A percentile compares a stretch with the other conserved stretches of the same genome.
Conservation (phyloP, 2,329 filamentous ascomycete genomes). For the Lecanicillium sp. region DNA sequence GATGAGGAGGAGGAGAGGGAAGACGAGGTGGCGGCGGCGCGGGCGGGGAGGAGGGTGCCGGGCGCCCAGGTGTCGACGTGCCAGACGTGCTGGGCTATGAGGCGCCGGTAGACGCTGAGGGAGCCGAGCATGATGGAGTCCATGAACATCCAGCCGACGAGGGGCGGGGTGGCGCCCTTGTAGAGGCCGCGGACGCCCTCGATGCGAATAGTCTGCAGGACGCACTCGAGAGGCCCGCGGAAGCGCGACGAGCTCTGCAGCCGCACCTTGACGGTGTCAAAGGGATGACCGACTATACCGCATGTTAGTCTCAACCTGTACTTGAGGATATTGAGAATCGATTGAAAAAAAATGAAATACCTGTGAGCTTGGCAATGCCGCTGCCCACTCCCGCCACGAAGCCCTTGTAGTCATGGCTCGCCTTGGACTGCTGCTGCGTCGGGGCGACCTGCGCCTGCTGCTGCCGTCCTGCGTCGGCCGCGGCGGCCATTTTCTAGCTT, state of each 20-base stretch:
- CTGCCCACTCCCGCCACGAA: constrained; percentile 97
- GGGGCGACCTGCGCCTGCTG: constrained; percentile 19
- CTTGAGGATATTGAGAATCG: no score
- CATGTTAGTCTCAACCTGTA: constrained; percentile 1
- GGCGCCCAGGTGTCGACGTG: constrained; percentile 35
- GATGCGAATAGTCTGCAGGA: constrained; percentile 75
- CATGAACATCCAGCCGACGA: constrained; percentile 99
- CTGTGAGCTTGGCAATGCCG: constrained; percentile 81
- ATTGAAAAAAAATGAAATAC: constrained; percentile 37
- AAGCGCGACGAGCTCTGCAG: constrained; percentile 82
- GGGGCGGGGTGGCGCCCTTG: constrained; percentile 86
- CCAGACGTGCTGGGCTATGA: constrained; percentile 78
- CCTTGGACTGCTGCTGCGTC: constrained; percentile 18
- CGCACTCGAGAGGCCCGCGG: constrained; percentile 77
- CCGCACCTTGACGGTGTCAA: constrained; percentile 96
- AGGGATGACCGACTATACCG: constrained; percentile 58
- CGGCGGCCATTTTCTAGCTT: not conserved
- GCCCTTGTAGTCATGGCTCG: constrained; percentile 68
- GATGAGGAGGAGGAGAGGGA: constrained; percentile 19
- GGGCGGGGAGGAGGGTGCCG: constrained; percentile 20
- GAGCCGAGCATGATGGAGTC: constrained; percentile 87
- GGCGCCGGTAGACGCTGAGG: constrained; percentile 78
- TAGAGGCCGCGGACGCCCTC: constrained; percentile 84
- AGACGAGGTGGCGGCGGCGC: constrained; percentile 4
- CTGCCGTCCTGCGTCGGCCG: not conserved